Evolutionary conservation across 768 basidiomycete species (phyloP), one percentile per base, ranked within the genome.

Genomic region (Phlebiopsis flavidoalba): DNA sequence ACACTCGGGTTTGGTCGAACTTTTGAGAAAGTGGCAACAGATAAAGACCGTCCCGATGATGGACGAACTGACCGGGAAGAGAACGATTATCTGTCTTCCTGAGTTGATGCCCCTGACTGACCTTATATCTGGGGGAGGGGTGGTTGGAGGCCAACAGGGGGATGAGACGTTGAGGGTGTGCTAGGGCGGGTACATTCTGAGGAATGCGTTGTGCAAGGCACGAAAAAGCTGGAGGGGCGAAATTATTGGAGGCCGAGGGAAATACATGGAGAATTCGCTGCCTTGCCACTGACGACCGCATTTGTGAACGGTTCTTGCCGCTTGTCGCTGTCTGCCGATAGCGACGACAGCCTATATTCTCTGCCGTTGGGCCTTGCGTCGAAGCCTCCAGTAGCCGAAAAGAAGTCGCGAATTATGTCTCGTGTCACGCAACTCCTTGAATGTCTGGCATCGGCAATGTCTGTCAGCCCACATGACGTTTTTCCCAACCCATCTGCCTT

Each of bases 351-450:
- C 47, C 67, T 80, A n/a, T n/a, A n/a, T n/a, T n/a, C 84, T 62
- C 77, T 76, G 26, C 77, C 77, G 19, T n/a, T 83, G 74, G 57
- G 92, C 89, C 61, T 81, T 72, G 70, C n/a, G n/a, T 93, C 91
- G 43, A n/a, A 85, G 74, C 62, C 86, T 77, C 91, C 91, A 93
- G 63, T 82, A 80, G 14, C 83, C 87, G 67, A 93, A n/a, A n/a
- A 93, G 72, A 93, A 93, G 69, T 92, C 87, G 2, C 83, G 83
- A 53, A 90, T 80, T 31, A 78, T n/a, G 70, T 36, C 75, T 77
- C 26, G 80, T 81, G 17, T 75, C 75, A 43, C 88, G 79, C 57
- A 93, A 78, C 59, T 92, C 91, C 58, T 77, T 73, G n/a, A 53
- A 93, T 72, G 49, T n/a, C n/a, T n/a, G 93, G 77, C 0, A 79